Base-by-base conservation (phyloP, 2,329 filamentous ascomycete species). In the Ascochyta lentis region DNA sequence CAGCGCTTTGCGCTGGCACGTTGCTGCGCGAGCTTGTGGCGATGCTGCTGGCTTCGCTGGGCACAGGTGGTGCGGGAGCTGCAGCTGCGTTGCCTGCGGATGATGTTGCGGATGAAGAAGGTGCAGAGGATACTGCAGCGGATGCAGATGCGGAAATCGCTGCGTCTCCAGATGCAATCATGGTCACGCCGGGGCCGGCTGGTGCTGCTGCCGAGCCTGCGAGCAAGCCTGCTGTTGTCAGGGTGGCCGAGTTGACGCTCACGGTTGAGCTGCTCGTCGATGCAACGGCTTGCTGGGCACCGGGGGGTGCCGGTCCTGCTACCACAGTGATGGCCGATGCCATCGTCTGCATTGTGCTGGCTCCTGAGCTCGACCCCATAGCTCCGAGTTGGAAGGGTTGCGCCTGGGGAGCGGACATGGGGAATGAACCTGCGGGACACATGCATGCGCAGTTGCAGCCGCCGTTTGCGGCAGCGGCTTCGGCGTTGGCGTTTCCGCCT, bases 401-500 rank as follows among this genome's bases (percentile, higher is more conserved):
- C 1, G 69, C 63, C 26, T 58, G 54, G 0, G 70, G 67, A 13
- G 67, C 61, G 1, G 55, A 39, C 70, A 74, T 74, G 16, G 72
- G 70, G 55, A 72, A 73, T 6, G 65, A 59, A 6, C 64, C 67
- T 1, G 62, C 61, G 2, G 70, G 70, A 51, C 72, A 74, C 33
- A 53, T 38, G 49, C 71, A 75, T n/a, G 63, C 55, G 48, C 72
- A 75, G 27, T 57, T 63, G 45, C 72, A 74, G 8, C 55, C 61
- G 22, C 57, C 62, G 24, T 60, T 59, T 16, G 53, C 61, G 7
- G 65, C 59, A 12, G 59, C 53, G 2, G 55, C 48, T 34, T 27
- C 48, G 1, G 59, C 54, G 8, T 26, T 54, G 15, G 22, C 24
- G 24, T 22, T 39, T 29, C 47, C 51, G n/a, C 64, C 61, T 7